phyloP scores from a whole-genome alignment of 257 asterid species.

The Scutellaria baicalensis region DNA sequence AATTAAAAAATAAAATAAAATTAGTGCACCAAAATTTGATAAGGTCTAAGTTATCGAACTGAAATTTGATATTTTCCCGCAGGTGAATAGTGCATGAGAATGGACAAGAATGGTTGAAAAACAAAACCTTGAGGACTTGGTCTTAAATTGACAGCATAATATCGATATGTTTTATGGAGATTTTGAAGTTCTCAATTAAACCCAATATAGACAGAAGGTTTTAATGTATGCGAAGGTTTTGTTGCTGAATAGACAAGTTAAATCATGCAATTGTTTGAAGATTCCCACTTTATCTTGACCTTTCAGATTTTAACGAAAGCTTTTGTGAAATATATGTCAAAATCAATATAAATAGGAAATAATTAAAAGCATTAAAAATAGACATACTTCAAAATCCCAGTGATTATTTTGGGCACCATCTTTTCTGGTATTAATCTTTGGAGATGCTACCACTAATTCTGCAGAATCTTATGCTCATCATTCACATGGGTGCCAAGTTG shows the following conservation, averaged over 20 bases:
- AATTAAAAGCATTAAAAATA: too few species aligned
- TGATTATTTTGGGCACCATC: background rate
- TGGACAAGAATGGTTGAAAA: too few species aligned
- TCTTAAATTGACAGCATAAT: too few species aligned
- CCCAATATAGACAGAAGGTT: too few species aligned
- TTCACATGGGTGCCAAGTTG: background rate
- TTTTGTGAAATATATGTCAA: background rate
- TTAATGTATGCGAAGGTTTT: background rate
- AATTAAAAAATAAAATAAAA: too few species aligned
- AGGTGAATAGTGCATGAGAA: too few species aligned
- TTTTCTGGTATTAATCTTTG: background rate
- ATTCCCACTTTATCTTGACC: background rate
- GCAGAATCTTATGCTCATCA: background rate
- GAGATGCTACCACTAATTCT: background rate
- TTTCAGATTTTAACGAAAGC: background rate
- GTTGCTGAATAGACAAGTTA: background rate
- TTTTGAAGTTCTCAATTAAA: too few species aligned
- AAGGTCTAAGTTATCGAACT: too few species aligned
- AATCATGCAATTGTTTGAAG: background rate
- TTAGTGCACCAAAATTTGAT: too few species aligned
- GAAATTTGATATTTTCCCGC: too few species aligned
- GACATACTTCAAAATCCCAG: background rate
- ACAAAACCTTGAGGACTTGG: too few species aligned
- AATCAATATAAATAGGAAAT: constrained; percentile 8
- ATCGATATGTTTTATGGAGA: too few species aligned